A percentile compares a stretch with the other conserved stretches of the same genome.
phyloP scores from a whole-genome alignment of 2,329 filamentous ascomycete genomes.

The Trichoderma endophyticum region DNA sequence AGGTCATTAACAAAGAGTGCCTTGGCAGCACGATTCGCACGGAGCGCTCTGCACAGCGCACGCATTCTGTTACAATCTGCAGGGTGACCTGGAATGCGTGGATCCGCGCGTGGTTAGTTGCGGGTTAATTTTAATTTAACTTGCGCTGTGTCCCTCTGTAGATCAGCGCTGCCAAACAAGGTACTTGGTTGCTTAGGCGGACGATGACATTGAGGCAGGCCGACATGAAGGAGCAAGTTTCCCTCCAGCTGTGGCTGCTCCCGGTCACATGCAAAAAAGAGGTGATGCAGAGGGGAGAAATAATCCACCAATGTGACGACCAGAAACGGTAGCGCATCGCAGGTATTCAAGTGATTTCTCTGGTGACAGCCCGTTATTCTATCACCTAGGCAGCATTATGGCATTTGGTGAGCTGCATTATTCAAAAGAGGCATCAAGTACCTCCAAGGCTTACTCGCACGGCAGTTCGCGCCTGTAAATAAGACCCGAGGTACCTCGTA shows the following conservation, averaged over 20 bases:
- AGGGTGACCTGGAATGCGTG: neutral
- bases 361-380: neutral
- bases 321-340: neutral
- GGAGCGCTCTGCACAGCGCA: neutral
- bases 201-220: neutral
- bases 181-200: neutral
- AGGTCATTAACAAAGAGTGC: neutral
- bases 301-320: neutral
- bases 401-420: neutral
- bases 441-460: neutral
- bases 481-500: neutral
- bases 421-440: neutral
- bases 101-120: neutral
- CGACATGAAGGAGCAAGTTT: neutral
- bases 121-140: neutral
- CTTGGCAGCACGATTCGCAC: neutral
- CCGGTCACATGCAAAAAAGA: neutral
- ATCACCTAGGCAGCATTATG: neutral
- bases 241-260: neutral
- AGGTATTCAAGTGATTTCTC: neutral
- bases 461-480: neutral
- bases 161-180: neutral
- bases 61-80: neutral
- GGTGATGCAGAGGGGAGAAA: neutral
- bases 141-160: neutral